Evolutionary conservation across 345 rosid species (phyloP).

Genomic region (Populus ilicifolia): DNA sequence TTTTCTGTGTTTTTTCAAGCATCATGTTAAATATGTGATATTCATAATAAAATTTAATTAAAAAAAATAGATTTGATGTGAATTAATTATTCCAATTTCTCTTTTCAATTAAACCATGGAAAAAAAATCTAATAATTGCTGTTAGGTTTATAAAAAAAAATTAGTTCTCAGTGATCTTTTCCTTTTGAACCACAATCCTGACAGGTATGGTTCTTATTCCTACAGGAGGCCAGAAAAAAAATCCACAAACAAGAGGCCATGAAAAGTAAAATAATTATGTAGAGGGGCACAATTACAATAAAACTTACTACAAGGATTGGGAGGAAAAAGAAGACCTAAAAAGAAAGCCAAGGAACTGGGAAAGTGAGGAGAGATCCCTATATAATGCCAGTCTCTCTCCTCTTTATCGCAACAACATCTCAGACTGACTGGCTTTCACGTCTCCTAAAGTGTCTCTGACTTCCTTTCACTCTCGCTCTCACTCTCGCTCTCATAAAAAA

Average conservation of each 20-base stretch:
- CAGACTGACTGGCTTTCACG: background rate
- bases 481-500: background rate
- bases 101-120: background rate
- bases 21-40: too few species aligned
- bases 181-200: too few species aligned
- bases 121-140: background rate
- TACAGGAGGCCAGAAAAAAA: background rate
- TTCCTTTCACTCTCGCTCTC: background rate
- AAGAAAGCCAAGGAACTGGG: background rate
- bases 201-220: background rate
- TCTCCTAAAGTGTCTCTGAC: background rate
- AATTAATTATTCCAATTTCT: background rate
- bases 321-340: background rate
- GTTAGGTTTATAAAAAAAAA: too few species aligned
- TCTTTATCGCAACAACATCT: background rate
- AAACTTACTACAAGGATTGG: background rate
- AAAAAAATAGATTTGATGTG: background rate
- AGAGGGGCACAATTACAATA: background rate
- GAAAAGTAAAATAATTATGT: background rate
- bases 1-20: too few species aligned
- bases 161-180: background rate
- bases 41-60: too few species aligned
- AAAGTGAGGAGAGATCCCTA: background rate
- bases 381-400: slow-evolving; percentile 5
- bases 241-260: background rate